Base-by-base conservation (phyloP, 371 early-diverging fungal species). In the Lichtheimia hyalospora region DNA sequence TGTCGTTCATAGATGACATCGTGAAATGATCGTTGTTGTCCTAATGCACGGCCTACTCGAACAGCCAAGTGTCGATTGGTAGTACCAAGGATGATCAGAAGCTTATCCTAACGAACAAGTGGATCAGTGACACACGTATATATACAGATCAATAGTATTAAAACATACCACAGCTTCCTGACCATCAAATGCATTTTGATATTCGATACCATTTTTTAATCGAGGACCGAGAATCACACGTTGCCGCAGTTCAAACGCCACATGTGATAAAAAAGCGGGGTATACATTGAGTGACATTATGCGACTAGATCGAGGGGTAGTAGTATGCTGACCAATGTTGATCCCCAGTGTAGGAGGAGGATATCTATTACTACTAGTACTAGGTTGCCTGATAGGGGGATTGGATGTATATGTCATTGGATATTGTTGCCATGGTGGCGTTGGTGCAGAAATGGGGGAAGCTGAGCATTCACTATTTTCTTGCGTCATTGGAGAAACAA, bases 111-210 rank as follows among this genome's bases (percentile, higher is more conserved):
- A 15, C 21, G 20, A 20, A 8, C 39, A 54, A 13, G n/a, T 13
- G 15, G 42, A 27, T 54, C 34, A n/a, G 40, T 43, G 40, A 8
- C 18, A 20, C 39, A 43, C n/a, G 24, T 18, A 54, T n/a, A 53
- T 24, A 20, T 25, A 27, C 23, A 44, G 2, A 18, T 10, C 0
- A 0, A 46, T 16, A 21, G 1, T 10, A 12, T 23, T 13, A n/a
- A 34, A 25, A 64, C 66, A 51, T 70, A 72, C 73, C 52, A 95
- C 91, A 16, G 88, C 90, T 39, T 92, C 89, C 58, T 83, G 75
- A 40, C 95, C 96, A 34, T 84, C 77, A 69, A 95, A 94, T 63
- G 87, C 84, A 53, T 85, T 83, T 56, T 81, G 84, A 69, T 94
- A 90, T 68, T 93, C 92, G 18, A 94, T 76, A 5, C 82, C 83